Percentiles rank a stretch among this genome's conserved stretches.
These are phyloP conservation scores for Russula abietina DNA, from an alignment of 768 basidiomycete species.

Conservation along the genomic window DNA sequence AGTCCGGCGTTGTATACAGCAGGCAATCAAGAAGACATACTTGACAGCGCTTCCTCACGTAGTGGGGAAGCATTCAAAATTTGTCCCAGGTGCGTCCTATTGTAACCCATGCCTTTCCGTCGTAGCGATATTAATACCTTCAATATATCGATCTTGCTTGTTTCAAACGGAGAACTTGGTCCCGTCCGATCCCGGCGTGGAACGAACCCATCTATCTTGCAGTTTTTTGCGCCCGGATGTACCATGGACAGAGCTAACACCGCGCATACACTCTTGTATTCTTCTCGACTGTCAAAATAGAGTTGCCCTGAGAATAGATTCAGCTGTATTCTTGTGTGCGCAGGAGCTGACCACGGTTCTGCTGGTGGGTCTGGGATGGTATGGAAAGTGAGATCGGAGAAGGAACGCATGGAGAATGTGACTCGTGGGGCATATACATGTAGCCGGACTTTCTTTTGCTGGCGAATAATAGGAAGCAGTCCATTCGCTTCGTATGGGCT, in stretches of 20 bases:
- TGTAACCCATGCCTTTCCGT: conserved; percentile 14
- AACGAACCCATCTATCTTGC: conserved; percentile 11
- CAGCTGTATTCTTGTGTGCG: conserved; percentile 3
- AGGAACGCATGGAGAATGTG: conserved; percentile 6
- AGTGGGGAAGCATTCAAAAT: neutral
- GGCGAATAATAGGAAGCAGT: conserved; percentile 18
- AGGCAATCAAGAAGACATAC: too few relatives aligned
- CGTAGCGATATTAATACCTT: neutral
- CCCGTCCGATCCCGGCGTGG: neutral
- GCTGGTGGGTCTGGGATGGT: neutral
- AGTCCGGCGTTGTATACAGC: too few relatives aligned
- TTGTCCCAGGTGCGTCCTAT: conserved; percentile 7
- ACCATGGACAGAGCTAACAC: conserved; percentile 13
- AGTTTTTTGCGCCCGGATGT: neutral
- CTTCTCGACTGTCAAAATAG: conserved; percentile 15
- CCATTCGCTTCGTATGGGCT: conserved; percentile 16
- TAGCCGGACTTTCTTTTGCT: conserved; percentile 13
- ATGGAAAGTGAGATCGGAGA: conserved; percentile 13
- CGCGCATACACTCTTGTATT: conserved; percentile 13
- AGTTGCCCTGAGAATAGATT: conserved; percentile 20
- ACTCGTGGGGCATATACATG: conserved; percentile 15
- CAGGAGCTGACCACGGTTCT: neutral
- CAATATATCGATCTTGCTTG: neutral
- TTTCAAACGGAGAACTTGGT: neutral
- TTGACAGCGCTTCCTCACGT: neutral